Evolutionary conservation across 148 eudicot genomes (phyloP).

Genomic region (Camellia sinensis): DNA sequence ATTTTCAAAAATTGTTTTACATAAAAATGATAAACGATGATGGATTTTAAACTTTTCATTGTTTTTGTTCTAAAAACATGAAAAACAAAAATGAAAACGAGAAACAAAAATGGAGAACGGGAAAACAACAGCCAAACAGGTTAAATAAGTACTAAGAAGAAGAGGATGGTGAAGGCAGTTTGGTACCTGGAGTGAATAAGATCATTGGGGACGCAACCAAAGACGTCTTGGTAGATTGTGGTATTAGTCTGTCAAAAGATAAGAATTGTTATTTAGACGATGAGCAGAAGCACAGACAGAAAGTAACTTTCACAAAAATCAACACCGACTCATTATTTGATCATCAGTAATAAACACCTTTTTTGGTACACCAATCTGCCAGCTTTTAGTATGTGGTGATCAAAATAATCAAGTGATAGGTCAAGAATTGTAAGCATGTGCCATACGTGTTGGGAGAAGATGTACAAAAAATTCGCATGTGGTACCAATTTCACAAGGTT

Average conservation of each 20-base stretch:
- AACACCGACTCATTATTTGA: background rate
- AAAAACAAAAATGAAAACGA: too few species aligned
- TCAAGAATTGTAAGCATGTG: background rate
- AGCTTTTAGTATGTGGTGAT: background rate
- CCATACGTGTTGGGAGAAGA: background rate
- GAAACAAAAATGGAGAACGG: too few species aligned
- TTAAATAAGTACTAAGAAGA: background rate
- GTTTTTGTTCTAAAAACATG: too few species aligned
- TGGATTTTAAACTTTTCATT: too few species aligned
- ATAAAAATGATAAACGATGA: too few species aligned
- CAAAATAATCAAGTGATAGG: background rate
- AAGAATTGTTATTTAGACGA: background rate
- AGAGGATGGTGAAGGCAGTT: background rate
- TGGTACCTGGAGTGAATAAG: constrained; percentile 73
- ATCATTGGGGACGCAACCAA: constrained; percentile 78
- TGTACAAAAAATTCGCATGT: background rate
- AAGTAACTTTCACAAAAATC: background rate
- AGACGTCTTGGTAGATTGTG: constrained; percentile 56
- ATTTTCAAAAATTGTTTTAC: too few species aligned
- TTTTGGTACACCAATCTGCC: background rate
- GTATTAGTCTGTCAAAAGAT: constrained; percentile 56
- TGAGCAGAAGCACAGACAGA: background rate
- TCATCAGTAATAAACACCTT: background rate
- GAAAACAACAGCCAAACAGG: too few species aligned
- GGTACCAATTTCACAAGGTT: background rate